Base-by-base conservation (phyloP, 164 flowering plant species). In the Houttuynia cordata region DNA sequence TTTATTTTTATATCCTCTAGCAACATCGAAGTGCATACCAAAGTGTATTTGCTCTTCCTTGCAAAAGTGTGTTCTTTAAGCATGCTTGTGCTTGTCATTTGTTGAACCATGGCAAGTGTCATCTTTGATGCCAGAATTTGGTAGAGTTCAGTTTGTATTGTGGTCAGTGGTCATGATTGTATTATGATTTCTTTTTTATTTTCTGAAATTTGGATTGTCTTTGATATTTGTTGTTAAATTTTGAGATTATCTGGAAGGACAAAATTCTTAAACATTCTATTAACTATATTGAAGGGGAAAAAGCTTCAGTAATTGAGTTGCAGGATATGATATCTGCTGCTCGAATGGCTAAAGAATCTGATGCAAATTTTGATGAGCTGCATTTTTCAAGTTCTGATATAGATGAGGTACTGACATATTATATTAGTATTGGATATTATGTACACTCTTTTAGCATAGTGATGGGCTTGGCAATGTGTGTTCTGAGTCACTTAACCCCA, bases 311-410 rank as follows among this genome's bases (percentile, higher is more conserved):
- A 62, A 60, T 54, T 14, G 96, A 75, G 71, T 66, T 93, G 58
- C 71, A 86, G n/a, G 96, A 93, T 68, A 84, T 82, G 45, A 81
- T 93, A 54, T 68, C 54, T 73, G 98, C 94, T 79, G 94, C 96
- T 82, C 96, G 88, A 71, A 68, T 83, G 75, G 78, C 88, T 22
- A 82, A 73, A 74, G 84, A 71, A 39, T 74, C 73, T 50, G 89
- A 83, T 77, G 74, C 68, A 24, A 69, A 64, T 54, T 45, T 67
- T 3, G 63, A 61, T 24, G 71, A 72, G 45, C 64, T 63, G 39
- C 60, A 58, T 51, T 39, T 21, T 50, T 42, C 49, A 41, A 42
- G 55, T 70, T 62, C 67, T 39, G 13, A 57, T 59, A 81, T 72
- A 62, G 72, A 64, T 0, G 71, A 79, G 81, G 90, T 82, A 12